These are phyloP conservation scores for Atractiella rhizophila DNA, from an alignment of 768 basidiomycete genomes.

Conservation along the genomic window DNA sequence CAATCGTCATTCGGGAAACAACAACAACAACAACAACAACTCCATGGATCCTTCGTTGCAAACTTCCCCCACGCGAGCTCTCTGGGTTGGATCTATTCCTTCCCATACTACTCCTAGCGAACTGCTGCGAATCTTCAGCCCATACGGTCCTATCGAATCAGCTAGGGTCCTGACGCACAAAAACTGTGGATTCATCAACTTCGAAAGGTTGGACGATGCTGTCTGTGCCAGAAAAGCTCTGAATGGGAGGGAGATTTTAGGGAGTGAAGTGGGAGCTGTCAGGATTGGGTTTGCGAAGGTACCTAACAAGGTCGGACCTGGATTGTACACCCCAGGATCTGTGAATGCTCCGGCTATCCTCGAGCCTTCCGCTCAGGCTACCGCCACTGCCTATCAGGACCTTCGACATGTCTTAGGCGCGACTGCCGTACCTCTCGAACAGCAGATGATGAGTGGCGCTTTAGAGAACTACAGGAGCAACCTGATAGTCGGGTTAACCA, in stretches of 20 bases:
- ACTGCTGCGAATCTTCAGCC: slow-evolving; percentile 83
- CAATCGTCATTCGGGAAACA: not conserved
- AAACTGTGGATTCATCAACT: slow-evolving; percentile 80
- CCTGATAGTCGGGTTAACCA: slow-evolving; percentile 31
- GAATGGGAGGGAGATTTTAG: slow-evolving; percentile 84
- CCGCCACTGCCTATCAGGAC: slow-evolving; percentile 50
- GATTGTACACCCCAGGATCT: slow-evolving; percentile 13
- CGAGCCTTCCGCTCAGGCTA: slow-evolving; percentile 25
- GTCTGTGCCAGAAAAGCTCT: slow-evolving; percentile 83
- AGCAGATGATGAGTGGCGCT: slow-evolving; percentile 68
- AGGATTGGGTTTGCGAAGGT: slow-evolving; percentile 86
- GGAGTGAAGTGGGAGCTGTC: slow-evolving; percentile 85
- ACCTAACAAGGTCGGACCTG: slow-evolving; percentile 48
- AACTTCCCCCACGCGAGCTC: slow-evolving; percentile 70
- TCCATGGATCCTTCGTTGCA: slow-evolving; percentile 32
- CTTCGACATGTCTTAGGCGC: slow-evolving; percentile 75
- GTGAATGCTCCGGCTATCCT: slow-evolving; percentile 39
- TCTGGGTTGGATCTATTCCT: slow-evolving; percentile 96
- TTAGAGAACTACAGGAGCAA: slow-evolving; percentile 91
- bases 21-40: not conserved
- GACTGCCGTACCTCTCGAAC: slow-evolving; percentile 66
- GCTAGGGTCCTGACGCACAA: slow-evolving; percentile 90
- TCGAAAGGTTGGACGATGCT: slow-evolving; percentile 88
- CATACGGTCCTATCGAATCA: slow-evolving; percentile 91
- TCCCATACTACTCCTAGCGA: slow-evolving; percentile 82